Base-by-base conservation (phyloP, 2,329 filamentous ascomycete genomes). In the Fusarium fracticaudum region DNA sequence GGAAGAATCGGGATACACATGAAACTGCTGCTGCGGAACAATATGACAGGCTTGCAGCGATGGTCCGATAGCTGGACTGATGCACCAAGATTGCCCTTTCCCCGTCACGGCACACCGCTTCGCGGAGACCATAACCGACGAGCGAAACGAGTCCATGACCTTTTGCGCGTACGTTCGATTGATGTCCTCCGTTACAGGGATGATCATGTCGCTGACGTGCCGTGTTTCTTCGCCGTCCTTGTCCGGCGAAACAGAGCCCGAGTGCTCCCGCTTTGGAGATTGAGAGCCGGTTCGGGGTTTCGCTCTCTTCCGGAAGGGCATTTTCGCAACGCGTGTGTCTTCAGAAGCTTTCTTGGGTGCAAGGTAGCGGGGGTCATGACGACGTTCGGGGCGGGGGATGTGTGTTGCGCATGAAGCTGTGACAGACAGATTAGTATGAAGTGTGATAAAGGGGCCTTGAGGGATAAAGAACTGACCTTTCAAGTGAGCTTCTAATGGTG, bases 81-180 rank as follows among this genome's bases (percentile, higher is more conserved):
- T 41, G 20, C 20, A 41, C 38, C 38, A 41, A 22, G 38, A 22
- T 14, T 41, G 20, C 7, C 38, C 38, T 41, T 41, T 41, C 20
- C 38, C 20, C 20, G 38, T 22, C 38, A 41, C 20, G 20, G 38
- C 20, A 22, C 38, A 41, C 2, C 12, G 38, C 20, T 41, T 41
- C 20, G 38, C 38, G 5, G 38, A 41, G 38, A 41, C 38, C 38
- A 22, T 41, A 22, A 41, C 38, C 20, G 12, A 41, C 12, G 8
- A 41, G 12, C 38, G 38, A 22, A 41, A 41, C 11, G 38, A 41
- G 20, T 41, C 53, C 17, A 73, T 71, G 47, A 78, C 75, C 3
- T 33, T 35, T 24, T 54, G 26, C 20, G 29, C 26, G 18, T 55
- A 55, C 8, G 2, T 15, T 6, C 37, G 20, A 6, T 41, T 22